Conservation (phyloP, 2,329 filamentous ascomycete species). For the Phoma herbarum region DNA sequence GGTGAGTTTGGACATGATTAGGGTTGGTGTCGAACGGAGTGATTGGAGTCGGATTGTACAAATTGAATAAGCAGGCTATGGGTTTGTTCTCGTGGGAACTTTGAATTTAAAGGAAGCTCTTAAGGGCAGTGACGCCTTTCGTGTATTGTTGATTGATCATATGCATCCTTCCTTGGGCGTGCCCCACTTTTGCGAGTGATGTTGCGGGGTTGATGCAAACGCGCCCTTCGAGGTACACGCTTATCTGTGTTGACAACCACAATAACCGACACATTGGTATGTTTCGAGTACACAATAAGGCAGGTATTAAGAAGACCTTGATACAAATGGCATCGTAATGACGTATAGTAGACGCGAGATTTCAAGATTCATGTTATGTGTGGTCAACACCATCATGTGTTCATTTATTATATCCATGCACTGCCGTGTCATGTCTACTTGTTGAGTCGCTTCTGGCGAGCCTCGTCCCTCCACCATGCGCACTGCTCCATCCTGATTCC, state of each 20-base stretch:
- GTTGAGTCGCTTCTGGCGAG: slow-evolving; percentile 40
- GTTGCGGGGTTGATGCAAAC: slow-evolving; percentile 22
- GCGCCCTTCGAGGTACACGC: slow-evolving; percentile 28
- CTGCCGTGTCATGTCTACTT: slow-evolving; percentile 31
- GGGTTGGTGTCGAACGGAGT: neutral
- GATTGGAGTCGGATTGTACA: neutral
- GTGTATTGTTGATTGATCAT: slow-evolving; percentile 3
- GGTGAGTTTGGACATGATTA: slow-evolving; percentile 46
- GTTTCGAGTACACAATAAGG: neutral
- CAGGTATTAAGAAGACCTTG: neutral
- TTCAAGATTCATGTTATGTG: neutral
- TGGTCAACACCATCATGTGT: neutral
- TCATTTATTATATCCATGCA: neutral
- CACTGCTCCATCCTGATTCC: slow-evolving; percentile 44
- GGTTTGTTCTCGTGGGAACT: neutral
- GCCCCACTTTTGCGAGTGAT: slow-evolving; percentile 24
- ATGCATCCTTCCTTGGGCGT: neutral
- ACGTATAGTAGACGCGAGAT: neutral
- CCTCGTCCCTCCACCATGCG: slow-evolving; percentile 46
- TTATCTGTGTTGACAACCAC: neutral
- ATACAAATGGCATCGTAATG: neutral
- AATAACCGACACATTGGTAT: neutral
- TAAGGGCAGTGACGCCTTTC: neutral
- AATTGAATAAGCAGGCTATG: neutral
- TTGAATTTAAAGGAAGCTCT: neutral